Evolutionary conservation across 768 basidiomycete species (phyloP), one percentile per base, ranked within the genome.

Genomic region (Trametes elegans): DNA sequence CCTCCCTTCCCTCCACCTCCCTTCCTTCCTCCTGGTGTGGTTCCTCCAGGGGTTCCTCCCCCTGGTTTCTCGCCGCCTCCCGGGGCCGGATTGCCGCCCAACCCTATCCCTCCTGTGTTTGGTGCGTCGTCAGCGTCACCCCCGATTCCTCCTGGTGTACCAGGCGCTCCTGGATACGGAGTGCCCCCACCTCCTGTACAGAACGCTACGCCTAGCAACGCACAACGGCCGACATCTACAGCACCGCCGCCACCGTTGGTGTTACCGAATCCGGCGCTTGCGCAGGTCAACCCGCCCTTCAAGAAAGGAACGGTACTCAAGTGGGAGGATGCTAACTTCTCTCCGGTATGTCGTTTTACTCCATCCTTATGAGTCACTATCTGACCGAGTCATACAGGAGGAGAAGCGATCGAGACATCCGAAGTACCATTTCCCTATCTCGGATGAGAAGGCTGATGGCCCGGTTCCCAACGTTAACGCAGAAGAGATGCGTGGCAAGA

Each of bases 231-330:
- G 61, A 18, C 47, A 29, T 56, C 66, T 19, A 56, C 64, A 5
- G 44, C 65, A 28, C 58, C 70, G 36, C 58, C 70, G 48, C 44
- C 66, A 46, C 29, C 65, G 1, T 68, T 78, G 24, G 70, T 62
- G 18, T 70, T 89, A 34, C 88, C 88, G 1, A 78, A 84, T 62
- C 76, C 80, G 8, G 70, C 76, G 5, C 69, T 83, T 34, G 73
- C 76, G 18, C 88, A 91, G 72, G 83, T 78, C 13, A 86, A 88
- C 63, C 81, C 86, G 11, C 76, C 82, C 2, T 83, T 90, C 64
- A 93, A 91, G 76, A 90, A 90, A 68, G 73, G 77, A 13, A 89
- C 88, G 1, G 77, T 78, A 19, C 74, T 93, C 39, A 88, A 91
- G 68, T 89, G 85, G 69, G 66, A 73, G 13, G 88, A 93, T 63